phyloP scores from a whole-genome alignment of 2,329 filamentous ascomycete genomes.

The Aspergillus melleus region DNA sequence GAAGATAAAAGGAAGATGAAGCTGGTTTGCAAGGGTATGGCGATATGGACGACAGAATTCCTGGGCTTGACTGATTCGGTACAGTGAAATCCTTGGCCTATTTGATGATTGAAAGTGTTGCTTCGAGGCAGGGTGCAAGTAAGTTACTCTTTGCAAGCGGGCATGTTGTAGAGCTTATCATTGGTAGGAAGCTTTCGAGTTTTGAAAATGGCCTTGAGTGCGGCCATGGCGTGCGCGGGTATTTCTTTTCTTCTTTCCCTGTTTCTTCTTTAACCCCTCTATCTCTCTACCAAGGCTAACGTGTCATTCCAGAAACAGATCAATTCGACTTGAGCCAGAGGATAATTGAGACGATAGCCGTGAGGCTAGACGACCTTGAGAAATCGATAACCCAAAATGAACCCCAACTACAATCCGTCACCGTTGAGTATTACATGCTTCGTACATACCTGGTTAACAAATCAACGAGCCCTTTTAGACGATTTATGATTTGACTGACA shows the following conservation, averaged over 20 bases:
- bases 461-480: conserved; percentile 4
- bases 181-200: conserved; percentile 54
- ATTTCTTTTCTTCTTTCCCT: conserved; percentile 22
- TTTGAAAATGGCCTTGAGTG: conserved; percentile 67
- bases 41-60: neutral
- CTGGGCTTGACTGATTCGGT: neutral
- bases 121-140: conserved; percentile 17
- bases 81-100: conserved; percentile 63
- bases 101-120: conserved; percentile 62
- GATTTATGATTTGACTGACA: conserved; percentile 1
- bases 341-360: conserved; percentile 64
- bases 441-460: conserved; percentile 64
- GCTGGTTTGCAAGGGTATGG: conserved; percentile 23
- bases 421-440: conserved; percentile 64
- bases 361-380: conserved; percentile 48
- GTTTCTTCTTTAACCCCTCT: neutral
- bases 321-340: conserved; percentile 60
- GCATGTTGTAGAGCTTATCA: neutral
- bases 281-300: neutral
- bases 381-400: conserved; percentile 11
- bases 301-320: conserved; percentile 43
- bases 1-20: conserved; percentile 7
- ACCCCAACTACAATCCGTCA: conserved; percentile 17
- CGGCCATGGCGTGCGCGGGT: conserved; percentile 64
- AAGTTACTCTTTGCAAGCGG: neutral